Conservation (phyloP, 2,329 filamentous ascomycete species). For the Aspergillus sp. region DNA sequence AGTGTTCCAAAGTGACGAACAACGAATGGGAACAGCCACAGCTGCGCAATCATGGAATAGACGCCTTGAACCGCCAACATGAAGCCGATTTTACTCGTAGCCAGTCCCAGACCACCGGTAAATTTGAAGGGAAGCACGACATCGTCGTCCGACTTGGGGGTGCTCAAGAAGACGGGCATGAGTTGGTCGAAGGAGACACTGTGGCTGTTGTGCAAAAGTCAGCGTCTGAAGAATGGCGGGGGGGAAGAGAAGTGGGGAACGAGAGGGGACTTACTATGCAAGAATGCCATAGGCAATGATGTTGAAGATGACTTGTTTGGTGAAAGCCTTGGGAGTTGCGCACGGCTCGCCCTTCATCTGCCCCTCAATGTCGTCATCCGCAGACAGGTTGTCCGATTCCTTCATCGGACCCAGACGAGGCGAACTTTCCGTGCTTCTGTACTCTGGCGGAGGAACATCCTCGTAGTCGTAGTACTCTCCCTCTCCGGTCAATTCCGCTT, state of each 20-base stretch:
- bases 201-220: constrained; percentile 61
- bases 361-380: constrained; percentile 43
- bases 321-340: constrained; percentile 67
- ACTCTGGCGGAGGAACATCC: constrained; percentile 66
- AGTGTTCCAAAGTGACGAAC: constrained; percentile 75
- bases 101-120: constrained; percentile 78
- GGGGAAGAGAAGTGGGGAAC: not conserved
- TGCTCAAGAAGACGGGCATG: constrained; percentile 87
- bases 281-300: constrained; percentile 89
- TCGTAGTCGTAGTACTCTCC: constrained; percentile 59
- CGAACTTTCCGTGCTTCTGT: constrained; percentile 61
- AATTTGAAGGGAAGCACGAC: constrained; percentile 80
- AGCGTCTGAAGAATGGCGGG: constrained; percentile 24
- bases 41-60: constrained; percentile 84
- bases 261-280: constrained; percentile 73
- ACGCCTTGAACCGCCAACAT: constrained; percentile 86
- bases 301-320: constrained; percentile 78
- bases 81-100: constrained; percentile 80
- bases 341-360: constrained; percentile 45
- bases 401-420: constrained; percentile 48
- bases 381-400: constrained; percentile 32
- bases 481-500: constrained; percentile 50
- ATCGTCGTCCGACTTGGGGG: constrained; percentile 54
- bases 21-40: constrained; percentile 79
- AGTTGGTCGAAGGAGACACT: constrained; percentile 96